Base-by-base conservation (phyloP, 2,329 filamentous ascomycete genomes). In the Aschersonia sp. region DNA sequence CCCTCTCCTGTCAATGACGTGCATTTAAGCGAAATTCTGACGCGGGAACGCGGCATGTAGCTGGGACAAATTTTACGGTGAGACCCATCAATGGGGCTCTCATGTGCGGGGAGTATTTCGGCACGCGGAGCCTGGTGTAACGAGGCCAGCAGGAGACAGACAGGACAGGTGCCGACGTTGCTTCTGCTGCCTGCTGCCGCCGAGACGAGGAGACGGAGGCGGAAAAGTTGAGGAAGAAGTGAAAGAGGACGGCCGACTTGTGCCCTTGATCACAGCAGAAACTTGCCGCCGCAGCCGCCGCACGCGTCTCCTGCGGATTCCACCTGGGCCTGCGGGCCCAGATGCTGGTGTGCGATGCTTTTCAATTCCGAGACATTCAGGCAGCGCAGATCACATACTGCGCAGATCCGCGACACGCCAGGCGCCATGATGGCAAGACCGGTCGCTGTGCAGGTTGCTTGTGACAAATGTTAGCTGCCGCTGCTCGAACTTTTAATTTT, bases 381-480 rank as follows among this genome's bases (percentile, higher is more conserved):
- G 6, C 72, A 76, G 30, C 75, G 67, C 30, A 67, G 58, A 12
- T 69, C 70, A 53, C 76, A 80, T 2, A 79, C 71, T 22, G 70
- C 72, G 47, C 76, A 80, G 4, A 70, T 68, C 35, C 69, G 65
- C 0, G 75, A 77, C 44, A 72, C 65, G 3, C 71, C 73, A 0
- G 76, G 76, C 2, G 66, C 68, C 49, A 74, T 62, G 51, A 80
- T 74, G 10, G 75, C 70, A 6, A 79, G 58, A 1, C 73, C 72
- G 0, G 72, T 76, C 1, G 71, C 68, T 0, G 71, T 70, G 50
- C 76, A 79, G 1, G 65, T 70, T n/a, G 70, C 73, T 74, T 30
- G 14, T 9, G 8, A 35, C 8, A 37, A 8, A 4, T 37, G 35
- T 37, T 12, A 37, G 35, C 35, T 37, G 22, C 22, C 22, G 22